Percentiles rank a stretch among this genome's conserved stretches.
Evolutionary conservation across 1,139 yeast genomes (phyloP).

Genomic region (Debaryomyces robertsiae): DNA sequence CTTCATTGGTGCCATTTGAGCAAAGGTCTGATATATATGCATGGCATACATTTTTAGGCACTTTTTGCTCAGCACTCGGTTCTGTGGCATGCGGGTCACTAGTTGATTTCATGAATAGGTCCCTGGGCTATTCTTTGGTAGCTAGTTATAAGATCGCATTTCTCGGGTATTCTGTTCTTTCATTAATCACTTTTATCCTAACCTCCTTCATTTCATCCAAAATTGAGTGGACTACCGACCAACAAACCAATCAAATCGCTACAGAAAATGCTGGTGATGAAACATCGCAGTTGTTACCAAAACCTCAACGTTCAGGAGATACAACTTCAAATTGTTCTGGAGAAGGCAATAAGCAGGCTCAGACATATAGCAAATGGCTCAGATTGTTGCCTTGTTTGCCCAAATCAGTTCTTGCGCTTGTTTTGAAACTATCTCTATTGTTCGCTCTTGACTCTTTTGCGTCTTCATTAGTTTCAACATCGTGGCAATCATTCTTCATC

Average conservation of each 20-base stretch:
- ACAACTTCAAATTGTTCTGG: not conserved
- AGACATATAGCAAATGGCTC: constrained; percentile 14
- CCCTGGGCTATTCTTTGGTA: constrained; percentile 21
- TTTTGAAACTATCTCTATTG: constrained; percentile 37
- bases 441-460: constrained; percentile 49
- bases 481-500: constrained; percentile 49
- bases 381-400: constrained; percentile 25
- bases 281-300: constrained; percentile 16
- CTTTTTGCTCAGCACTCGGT: constrained; percentile 41
- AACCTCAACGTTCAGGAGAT: not conserved
- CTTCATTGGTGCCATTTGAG: constrained; percentile 31
- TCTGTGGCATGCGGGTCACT: constrained; percentile 33
- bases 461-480: constrained; percentile 44
- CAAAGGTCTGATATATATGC: constrained; percentile 44
- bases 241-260: not conserved
- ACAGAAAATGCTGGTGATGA: constrained; percentile 10
- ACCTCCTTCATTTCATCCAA: constrained; percentile 21
- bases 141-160: constrained; percentile 36
- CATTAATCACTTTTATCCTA: constrained; percentile 23
- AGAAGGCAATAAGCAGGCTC: constrained; percentile 8
- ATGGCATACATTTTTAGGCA: constrained; percentile 45
- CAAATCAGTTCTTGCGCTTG: constrained; percentile 22
- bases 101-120: constrained; percentile 25
- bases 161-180: constrained; percentile 25
- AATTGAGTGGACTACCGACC: constrained; percentile 22